phyloP scores from a whole-genome alignment of 345 rosid species.

The Rhodamnia argentea region DNA sequence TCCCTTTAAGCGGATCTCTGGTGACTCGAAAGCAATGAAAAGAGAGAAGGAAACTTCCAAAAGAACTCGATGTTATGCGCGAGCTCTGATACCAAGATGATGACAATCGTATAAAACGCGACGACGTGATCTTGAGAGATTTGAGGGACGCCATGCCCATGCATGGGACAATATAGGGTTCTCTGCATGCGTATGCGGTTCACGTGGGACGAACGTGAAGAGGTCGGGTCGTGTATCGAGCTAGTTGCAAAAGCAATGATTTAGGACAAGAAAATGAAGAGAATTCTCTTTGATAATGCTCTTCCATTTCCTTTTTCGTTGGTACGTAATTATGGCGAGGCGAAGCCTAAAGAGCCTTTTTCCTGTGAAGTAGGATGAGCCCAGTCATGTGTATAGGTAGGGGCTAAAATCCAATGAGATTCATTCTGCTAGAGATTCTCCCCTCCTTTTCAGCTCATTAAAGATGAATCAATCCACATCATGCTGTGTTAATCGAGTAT shows the following conservation, averaged over 20 bases:
- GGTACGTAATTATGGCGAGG: not conserved
- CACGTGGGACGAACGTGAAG: conserved; percentile 34
- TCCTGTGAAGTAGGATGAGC: not conserved
- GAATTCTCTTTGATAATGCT: not conserved
- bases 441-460: not conserved
- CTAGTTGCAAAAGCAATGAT: conserved; percentile 5
- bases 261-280: not conserved
- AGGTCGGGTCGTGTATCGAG: conserved; percentile 14
- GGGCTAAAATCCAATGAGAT: not conserved
- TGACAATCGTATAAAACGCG: not conserved
- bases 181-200: conserved; percentile 17
- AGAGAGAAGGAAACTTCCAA: not conserved
- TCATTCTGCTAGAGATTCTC: not conserved
- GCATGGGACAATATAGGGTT: not conserved
- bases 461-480: not conserved
- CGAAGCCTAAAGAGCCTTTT: not conserved
- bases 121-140: conserved; percentile 13
- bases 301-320: not conserved
- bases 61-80: not conserved
- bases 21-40: not conserved
- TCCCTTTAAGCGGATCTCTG: not conserved
- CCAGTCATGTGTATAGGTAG: no score
- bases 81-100: not conserved
- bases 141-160: not conserved
- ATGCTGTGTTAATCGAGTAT: not conserved